Evolutionary conservation across 805 yeast species (phyloP).

Genomic region (Myxozyma nipponensis): DNA sequence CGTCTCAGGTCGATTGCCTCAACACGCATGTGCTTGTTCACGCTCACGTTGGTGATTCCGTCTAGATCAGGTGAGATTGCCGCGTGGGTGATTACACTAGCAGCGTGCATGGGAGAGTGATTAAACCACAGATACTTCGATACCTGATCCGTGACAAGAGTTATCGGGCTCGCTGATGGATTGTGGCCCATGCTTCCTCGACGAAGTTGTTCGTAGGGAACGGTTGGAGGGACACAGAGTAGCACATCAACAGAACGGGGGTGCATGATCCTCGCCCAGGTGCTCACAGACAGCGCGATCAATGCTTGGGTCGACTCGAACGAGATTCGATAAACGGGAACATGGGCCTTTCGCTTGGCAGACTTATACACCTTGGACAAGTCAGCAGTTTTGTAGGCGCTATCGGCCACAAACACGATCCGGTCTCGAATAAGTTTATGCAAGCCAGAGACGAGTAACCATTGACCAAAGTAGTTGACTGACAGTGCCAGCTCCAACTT

Average conservation of each 20-base stretch:
- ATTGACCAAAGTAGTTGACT: constrained; percentile 26
- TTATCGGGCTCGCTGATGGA: background rate
- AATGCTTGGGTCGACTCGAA: constrained; percentile 16
- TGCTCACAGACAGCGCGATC: constrained; percentile 15
- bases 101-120: constrained; percentile 8
- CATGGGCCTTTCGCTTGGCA: background rate
- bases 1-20: background rate
- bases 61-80: constrained; percentile 8
- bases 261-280: constrained; percentile 12
- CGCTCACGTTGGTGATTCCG: constrained; percentile 8
- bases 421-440: constrained; percentile 13
- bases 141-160: background rate
- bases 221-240: constrained; percentile 9
- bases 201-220: background rate
- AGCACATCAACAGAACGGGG: constrained; percentile 16
- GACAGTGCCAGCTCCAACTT: constrained; percentile 18
- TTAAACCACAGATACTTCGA: constrained; percentile 11
- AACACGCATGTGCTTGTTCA: constrained; percentile 6
- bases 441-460: constrained; percentile 21
- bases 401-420: constrained; percentile 20
- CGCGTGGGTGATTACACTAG: constrained; percentile 8
- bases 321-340: background rate
- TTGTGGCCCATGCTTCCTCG: background rate
- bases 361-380: constrained; percentile 1
- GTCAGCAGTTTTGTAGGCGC: constrained; percentile 18